phyloP scores from a whole-genome alignment of 331 rosid species.

The Acacia concinna region DNA sequence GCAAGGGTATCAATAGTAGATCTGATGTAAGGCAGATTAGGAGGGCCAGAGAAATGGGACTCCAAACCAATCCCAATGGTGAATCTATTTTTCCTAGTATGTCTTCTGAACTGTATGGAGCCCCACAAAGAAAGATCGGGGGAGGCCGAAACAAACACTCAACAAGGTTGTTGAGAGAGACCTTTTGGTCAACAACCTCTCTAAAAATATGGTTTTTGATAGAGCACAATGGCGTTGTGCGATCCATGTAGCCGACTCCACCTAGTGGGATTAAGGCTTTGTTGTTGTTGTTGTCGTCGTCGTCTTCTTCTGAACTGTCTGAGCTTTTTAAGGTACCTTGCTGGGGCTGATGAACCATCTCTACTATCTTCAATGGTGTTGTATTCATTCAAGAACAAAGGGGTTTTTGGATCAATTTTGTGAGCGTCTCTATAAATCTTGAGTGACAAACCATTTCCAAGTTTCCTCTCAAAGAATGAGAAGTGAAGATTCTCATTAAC shows the following conservation, averaged over 20 bases:
- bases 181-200: no score
- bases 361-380: constrained; percentile 64
- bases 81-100: neutral
- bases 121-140: no score
- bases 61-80: constrained; percentile 66
- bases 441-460: constrained; percentile 44
- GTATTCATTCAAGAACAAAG: constrained; percentile 65
- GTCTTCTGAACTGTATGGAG: no score
- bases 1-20: constrained; percentile 68
- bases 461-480: constrained; percentile 46
- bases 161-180: no score
- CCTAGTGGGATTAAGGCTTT: no score
- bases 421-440: constrained; percentile 41
- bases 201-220: no score
- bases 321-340: constrained; percentile 52
- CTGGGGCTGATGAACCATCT: constrained; percentile 42
- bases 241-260: no score
- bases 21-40: constrained; percentile 64
- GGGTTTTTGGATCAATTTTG: constrained; percentile 32
- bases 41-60: constrained; percentile 61
- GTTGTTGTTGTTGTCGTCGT: no score
- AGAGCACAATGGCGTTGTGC: no score
- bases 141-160: no score
- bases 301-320: no score
- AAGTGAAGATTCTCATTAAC: constrained; percentile 70